Base-by-base conservation (phyloP, 2,329 filamentous ascomycete genomes). In the Fusarium falciforme region DNA sequence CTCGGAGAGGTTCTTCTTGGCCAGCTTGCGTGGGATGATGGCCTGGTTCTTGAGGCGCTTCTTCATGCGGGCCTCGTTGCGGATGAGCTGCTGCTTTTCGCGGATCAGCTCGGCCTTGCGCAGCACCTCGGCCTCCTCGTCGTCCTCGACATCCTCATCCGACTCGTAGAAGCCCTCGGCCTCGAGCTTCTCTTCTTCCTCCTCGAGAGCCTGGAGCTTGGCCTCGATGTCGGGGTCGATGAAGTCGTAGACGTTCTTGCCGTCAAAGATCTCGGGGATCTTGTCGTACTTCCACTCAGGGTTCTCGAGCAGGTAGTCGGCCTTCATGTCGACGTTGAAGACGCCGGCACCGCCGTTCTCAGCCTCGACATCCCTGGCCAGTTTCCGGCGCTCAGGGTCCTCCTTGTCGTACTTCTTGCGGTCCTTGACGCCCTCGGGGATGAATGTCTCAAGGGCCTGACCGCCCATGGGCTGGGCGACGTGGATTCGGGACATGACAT, bases 31-130 rank as follows among this genome's bases (percentile, higher is more conserved):
- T 27, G 96, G 97, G 74, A 99, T 97, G 77, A 96, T 90, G 71
- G 96, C 96, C 77, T 95, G 91, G 88, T 99, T 99, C 92, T 99
- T 98, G 82, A 99, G 91, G 47, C 93, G 93, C 88, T 98, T 98
- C 85, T 94, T 94, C 92, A 97, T 95, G 86, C 94, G 93, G 73
- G 94, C 93, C 79, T 97, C 96, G 85, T 98, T 98, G 81, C 94
- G 92, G 85, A 98, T 96, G 72, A 98, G 88, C 73, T 92, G 90
- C 78, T 94, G 92, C 91, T 98, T 98, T 88, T 98, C 95, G 72
- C 96, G 93, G 84, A 99, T 99, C 71, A 97, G 87, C 74, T 98
- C 94, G 59, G 96, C 97, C 88, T 98, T 98, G 87, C 93, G 92
- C 78, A 94, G 88, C 76, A 96, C 91, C 73, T 98, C 94, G 49